Base-by-base conservation (phyloP, 805 yeast species). In the Metschnikowia borealis region DNA sequence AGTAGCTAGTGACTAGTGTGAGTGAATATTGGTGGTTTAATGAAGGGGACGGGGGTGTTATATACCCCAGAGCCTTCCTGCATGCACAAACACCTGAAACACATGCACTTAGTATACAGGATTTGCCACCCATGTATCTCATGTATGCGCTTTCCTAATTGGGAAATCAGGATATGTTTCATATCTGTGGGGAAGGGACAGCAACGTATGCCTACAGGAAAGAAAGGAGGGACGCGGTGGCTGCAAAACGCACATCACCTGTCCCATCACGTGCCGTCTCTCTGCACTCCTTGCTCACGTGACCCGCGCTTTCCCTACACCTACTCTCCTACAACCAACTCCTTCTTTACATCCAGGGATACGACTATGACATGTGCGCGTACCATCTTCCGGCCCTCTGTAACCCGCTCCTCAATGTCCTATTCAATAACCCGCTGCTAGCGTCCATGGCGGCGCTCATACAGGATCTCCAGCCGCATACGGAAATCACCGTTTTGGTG, bases 331-430 rank as follows among this genome's bases (percentile, higher is more conserved):
- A 14, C 44, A 6, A 41, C 26, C 18, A 18, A 26, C 14, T 20
- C 34, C 26, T 17, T 26, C 13, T 23, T 15, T 20, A 6, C 29
- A 7, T n/a, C 33, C 15, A 14, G 33, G n/a, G 6, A 39, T 18
- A 15, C 34, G 26, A 17, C 23, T 13, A 32, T 42, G 45, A 11
- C 37, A 43, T 43, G 46, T 34, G 38, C 18, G 46, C 31, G 17
- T 44, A 31, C 39, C 79, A 79, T 57, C 70, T 80, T 34, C 87
- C 88, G 2, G 62, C 74, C 40, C 67, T 84, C 48, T 66, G 77
- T 49, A 85, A 86, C 58, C 89, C 91, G 7, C 68, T 84, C 34
- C 68, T 86, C 32, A 82, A 85, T 63, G 75, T 82, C 36, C 65
- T 86, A 6, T 85, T 87, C 70, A 83, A 85, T 67, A 82, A 85